Evolutionary conservation across 139 green algal species (phyloP).

Genomic region (Asterochloris sp.): DNA sequence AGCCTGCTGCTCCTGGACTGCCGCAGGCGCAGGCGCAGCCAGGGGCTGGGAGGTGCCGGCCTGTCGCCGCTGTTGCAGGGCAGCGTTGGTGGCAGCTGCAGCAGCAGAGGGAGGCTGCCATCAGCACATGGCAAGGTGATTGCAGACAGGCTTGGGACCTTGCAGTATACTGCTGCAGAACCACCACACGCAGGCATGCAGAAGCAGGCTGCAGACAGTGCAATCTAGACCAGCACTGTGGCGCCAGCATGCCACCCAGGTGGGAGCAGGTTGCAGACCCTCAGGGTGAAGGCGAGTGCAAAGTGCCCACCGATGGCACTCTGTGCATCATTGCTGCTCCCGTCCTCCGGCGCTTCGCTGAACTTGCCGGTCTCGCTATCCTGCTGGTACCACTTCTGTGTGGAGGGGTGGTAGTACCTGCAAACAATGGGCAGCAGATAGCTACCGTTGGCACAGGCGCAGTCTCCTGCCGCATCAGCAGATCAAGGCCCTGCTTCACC

Average conservation of each 20-base stretch:
- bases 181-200: not conserved
- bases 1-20: not conserved
- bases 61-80: conserved; percentile 1
- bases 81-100: not conserved
- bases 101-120: too few relatives aligned
- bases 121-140: not conserved
- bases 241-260: not conserved
- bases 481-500: too few relatives aligned
- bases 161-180: not conserved
- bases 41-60: not conserved
- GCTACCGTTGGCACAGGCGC: too few relatives aligned
- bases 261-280: not conserved
- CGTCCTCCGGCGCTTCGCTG: conserved; percentile 4
- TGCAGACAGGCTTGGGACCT: not conserved
- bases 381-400: conserved; percentile 51
- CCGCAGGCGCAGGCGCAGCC: conserved; percentile 7
- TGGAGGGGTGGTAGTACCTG: conserved; percentile 43
- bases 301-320: not conserved
- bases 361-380: conserved; percentile 51
- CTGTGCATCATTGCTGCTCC: not conserved
- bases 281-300: not conserved
- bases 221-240: not conserved
- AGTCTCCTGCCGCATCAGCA: too few relatives aligned
- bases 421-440: not conserved
- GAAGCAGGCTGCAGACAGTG: not conserved